Percentiles rank a stretch among this genome's conserved stretches.
phyloP scores from a whole-genome alignment of 2,329 filamentous ascomycete genomes.

The Aspergillus brasiliensis region DNA sequence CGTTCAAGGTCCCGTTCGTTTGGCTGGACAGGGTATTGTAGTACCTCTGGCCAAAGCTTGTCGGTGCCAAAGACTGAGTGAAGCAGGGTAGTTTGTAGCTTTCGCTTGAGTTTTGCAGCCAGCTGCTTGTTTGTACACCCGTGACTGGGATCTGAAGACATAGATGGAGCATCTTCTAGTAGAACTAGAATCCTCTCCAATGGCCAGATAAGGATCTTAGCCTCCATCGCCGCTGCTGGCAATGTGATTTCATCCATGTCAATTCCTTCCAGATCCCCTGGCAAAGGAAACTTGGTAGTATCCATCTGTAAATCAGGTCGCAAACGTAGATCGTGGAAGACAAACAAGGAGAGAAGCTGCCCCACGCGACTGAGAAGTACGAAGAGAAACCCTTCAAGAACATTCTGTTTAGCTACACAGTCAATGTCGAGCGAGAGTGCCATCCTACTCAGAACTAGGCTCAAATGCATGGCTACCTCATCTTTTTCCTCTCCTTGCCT shows the following conservation, averaged over 20 bases:
- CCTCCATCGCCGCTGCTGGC: constrained; percentile 34
- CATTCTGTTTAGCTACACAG: constrained; percentile 29
- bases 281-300: constrained; percentile 31
- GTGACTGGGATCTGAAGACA: not conserved
- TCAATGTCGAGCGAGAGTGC: constrained; percentile 30
- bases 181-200: constrained; percentile 33
- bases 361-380: constrained; percentile 43
- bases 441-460: constrained; percentile 34
- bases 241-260: constrained; percentile 26
- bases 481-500: constrained; percentile 11
- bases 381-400: constrained; percentile 48
- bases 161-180: constrained; percentile 17
- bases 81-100: constrained; percentile 45
- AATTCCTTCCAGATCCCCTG: constrained; percentile 32
- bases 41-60: constrained; percentile 28
- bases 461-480: constrained; percentile 24
- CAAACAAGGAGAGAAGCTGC: constrained; percentile 40
- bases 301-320: constrained; percentile 28
- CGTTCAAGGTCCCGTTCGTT: constrained; percentile 21
- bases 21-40: constrained; percentile 27
- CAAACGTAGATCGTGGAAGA: constrained; percentile 39
- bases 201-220: constrained; percentile 39
- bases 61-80: constrained; percentile 44
- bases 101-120: constrained; percentile 27
- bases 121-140: constrained; percentile 12